A percentile compares a stretch with the other conserved stretches of the same genome.
Conservation (phyloP, 2,329 filamentous ascomycete genomes). For the Pestalotiopsis sp. region DNA sequence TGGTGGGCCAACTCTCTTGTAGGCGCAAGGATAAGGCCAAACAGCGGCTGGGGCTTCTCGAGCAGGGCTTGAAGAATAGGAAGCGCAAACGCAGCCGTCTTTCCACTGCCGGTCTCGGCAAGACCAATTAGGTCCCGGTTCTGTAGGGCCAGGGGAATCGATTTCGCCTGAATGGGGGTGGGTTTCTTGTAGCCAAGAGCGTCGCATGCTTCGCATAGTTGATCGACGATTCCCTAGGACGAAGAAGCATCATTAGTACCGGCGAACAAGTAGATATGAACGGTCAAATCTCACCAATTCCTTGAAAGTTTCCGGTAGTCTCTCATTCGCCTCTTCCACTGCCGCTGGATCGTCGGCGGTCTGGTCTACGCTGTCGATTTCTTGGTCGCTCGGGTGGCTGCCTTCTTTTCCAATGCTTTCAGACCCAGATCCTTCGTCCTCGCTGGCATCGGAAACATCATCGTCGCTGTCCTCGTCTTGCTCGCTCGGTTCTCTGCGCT, state of each 20-base stretch:
- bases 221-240: slow-evolving; percentile 69
- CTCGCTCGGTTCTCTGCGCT: not conserved
- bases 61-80: slow-evolving; percentile 90
- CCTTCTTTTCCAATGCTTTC: not conserved
- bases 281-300: slow-evolving; percentile 36
- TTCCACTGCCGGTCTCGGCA: slow-evolving; percentile 93
- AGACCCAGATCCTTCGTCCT: not conserved
- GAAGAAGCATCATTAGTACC: slow-evolving; percentile 30
- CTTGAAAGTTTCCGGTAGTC: slow-evolving; percentile 60
- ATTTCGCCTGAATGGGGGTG: slow-evolving; percentile 84
- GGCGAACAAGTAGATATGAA: not conserved
- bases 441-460: slow-evolving; percentile 17
- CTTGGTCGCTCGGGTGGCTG: slow-evolving; percentile 14
- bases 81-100: slow-evolving; percentile 87
- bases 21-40: slow-evolving; percentile 87
- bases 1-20: slow-evolving; percentile 93
- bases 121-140: slow-evolving; percentile 88
- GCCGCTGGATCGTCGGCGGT: slow-evolving; percentile 28
- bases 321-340: slow-evolving; percentile 18
- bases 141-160: slow-evolving; percentile 78
- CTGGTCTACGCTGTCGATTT: slow-evolving; percentile 23
- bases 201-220: slow-evolving; percentile 85
- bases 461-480: slow-evolving; percentile 18
- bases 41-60: slow-evolving; percentile 81
- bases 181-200: slow-evolving; percentile 80